Base-by-base conservation (phyloP, 2,329 filamentous ascomycete species). In the Neonectria punicea region DNA sequence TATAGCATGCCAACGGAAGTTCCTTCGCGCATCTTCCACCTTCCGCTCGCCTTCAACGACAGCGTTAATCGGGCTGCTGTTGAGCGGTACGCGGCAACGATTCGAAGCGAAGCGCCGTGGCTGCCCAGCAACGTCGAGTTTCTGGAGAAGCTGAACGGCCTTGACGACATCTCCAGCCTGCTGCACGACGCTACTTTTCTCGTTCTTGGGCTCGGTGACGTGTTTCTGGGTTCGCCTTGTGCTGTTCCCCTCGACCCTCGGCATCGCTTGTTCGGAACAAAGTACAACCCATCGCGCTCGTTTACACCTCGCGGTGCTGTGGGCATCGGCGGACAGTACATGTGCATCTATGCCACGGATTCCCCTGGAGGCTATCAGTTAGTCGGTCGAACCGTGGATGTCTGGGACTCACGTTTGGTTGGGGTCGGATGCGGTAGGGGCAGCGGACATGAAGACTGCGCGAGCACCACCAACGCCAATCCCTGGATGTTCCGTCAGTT, bases 91-190 rank as follows among this genome's bases (percentile, higher is more conserved):
- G 85, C 85, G 73, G 85, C 86, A 25, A 90, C 87, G 1, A 87
- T 89, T 66, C 83, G 89, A 7, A 82, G 85, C 1, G 84, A 88
- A 53, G 89, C 89, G 0, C 84, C 86, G 0, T 91, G 89, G 72
- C 80, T 91, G 0, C 89, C 89, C 0, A 86, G 87, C 68, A 90
- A 90, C 58, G 80, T 90, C 44, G 81, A 85, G 1, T 91, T 90
- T 61, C 66, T 83, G 3, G 73, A 78, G 55, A 65, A 70, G 47
- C 68, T 80, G 11, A 81, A 81, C 62, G 77, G 74, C 0, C 65
- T 80, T 16, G 66, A 72, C 2, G 69, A 74, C 2, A 67, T 80
- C 10, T 70, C 72, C 3, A 44, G 66, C 4, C 30, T 76, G 2
- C 25, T 80, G 16, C 41, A 69, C 4, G 79, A 82, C 1, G 75